phyloP scores from a whole-genome alignment of 257 asterid genomes.

The Solanum pimpinellifolium region DNA sequence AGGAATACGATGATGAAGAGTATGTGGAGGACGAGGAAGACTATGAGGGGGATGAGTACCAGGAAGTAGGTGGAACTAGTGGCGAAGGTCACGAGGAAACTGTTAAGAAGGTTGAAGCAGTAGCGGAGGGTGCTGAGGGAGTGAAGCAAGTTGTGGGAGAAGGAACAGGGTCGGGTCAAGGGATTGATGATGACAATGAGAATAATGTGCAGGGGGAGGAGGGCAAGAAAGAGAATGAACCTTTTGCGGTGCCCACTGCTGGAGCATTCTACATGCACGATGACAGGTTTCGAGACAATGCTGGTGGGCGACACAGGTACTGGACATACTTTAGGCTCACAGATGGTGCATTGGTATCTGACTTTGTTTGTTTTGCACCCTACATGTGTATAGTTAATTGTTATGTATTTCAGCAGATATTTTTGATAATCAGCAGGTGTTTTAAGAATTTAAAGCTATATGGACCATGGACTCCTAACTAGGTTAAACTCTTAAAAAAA shows the following conservation, averaged over 20 bases:
- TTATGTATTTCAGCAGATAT: background rate
- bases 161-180: slow-evolving; percentile 18
- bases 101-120: slow-evolving; percentile 16
- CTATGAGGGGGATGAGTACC: slow-evolving; percentile 14
- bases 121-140: slow-evolving; percentile 18
- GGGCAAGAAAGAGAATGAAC: slow-evolving; percentile 73
- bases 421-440: background rate
- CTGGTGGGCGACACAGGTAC: slow-evolving; percentile 72
- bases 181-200: slow-evolving; percentile 16
- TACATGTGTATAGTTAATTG: background rate
- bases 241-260: slow-evolving; percentile 93
- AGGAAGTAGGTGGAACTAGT: background rate
- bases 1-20: slow-evolving; percentile 12
- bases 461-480: background rate
- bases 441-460: background rate
- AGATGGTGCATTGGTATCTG: background rate
- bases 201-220: slow-evolving; percentile 16
- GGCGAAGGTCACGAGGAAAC: slow-evolving; percentile 9
- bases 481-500: background rate
- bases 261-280: slow-evolving; percentile 99
- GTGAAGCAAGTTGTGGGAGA: slow-evolving; percentile 9
- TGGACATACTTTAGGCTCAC: background rate
- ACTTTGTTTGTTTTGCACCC: background rate
- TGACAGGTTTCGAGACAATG: slow-evolving; percentile 83
- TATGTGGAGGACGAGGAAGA: slow-evolving; percentile 45